Percentiles rank a stretch among this genome's conserved stretches.
Conservation (phyloP, 345 rosid species). For the Draba incana region DNA sequence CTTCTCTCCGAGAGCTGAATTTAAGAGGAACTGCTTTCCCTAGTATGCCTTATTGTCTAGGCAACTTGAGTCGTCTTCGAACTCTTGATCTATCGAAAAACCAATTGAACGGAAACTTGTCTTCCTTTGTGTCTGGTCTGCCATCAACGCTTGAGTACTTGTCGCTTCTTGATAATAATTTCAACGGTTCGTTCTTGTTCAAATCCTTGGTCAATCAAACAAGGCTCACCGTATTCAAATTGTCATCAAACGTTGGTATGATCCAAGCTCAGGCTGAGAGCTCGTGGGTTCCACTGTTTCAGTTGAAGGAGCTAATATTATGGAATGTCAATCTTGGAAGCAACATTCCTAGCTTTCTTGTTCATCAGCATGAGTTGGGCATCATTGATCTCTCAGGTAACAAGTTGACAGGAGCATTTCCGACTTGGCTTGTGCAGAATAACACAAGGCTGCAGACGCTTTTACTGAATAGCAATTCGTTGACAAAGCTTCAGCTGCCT, state of each 20-base stretch:
- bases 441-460: too few relatives aligned
- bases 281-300: conserved; percentile 33
- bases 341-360: too few relatives aligned
- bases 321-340: conserved; percentile 12
- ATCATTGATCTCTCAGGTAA: too few relatives aligned
- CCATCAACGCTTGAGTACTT: conserved; percentile 28
- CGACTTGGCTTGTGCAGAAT: too few relatives aligned
- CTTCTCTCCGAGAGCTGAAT: conserved; percentile 33
- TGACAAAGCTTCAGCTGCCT: too few relatives aligned
- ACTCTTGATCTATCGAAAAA: conserved; percentile 38
- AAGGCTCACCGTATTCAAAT: conserved; percentile 30
- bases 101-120: conserved; percentile 26
- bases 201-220: conserved; percentile 33
- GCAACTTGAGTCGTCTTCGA: conserved; percentile 28
- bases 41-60: conserved; percentile 24
- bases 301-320: conserved; percentile 26
- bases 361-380: too few relatives aligned
- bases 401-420: too few relatives aligned
- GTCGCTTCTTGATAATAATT: conserved; percentile 33
- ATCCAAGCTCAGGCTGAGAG: conserved; percentile 26
- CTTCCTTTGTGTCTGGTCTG: conserved; percentile 25
- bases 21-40: conserved; percentile 29
- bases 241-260: conserved; percentile 21
- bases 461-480: too few relatives aligned
- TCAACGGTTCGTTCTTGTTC: conserved; percentile 31